Evolutionary conservation across 2,329 filamentous ascomycete species (phyloP).

Genomic region (Tolypocladium inflatum): DNA sequence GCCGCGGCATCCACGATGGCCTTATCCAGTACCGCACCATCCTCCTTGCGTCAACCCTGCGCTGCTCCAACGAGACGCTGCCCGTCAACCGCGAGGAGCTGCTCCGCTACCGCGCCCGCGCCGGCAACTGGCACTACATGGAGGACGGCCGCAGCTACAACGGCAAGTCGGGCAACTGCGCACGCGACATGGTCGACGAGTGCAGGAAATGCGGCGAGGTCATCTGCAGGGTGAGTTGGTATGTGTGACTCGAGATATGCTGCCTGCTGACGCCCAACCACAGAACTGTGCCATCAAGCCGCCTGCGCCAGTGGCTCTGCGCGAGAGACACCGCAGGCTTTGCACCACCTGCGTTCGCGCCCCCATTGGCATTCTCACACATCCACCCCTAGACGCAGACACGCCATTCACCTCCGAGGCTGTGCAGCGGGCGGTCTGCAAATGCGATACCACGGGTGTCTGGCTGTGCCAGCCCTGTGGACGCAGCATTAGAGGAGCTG

Average conservation of each 20-base stretch:
- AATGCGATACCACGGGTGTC: constrained; percentile 46
- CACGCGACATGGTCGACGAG: constrained; percentile 75
- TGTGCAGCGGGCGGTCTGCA: constrained; percentile 47
- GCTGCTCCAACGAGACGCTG: constrained; percentile 63
- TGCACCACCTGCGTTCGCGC: constrained; percentile 67
- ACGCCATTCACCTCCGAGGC: constrained; percentile 40
- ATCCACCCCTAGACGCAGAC: constrained; percentile 32
- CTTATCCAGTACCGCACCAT: constrained; percentile 70
- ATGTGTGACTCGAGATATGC: neutral
- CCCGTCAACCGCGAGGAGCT: constrained; percentile 45
- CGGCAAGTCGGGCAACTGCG: constrained; percentile 70
- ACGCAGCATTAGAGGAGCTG: constrained; percentile 52
- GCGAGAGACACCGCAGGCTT: constrained; percentile 69
- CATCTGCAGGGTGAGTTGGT: constrained; percentile 65
- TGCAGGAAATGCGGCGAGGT: constrained; percentile 70
- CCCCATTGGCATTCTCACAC: constrained; percentile 50
- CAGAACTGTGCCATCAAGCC: constrained; percentile 89
- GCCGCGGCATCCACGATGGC: constrained; percentile 67
- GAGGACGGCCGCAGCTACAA: constrained; percentile 42
- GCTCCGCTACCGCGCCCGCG: constrained; percentile 46
- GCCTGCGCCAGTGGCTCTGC: constrained; percentile 56
- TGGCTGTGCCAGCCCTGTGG: constrained; percentile 87
- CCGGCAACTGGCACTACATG: constrained; percentile 51
- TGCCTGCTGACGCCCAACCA: constrained; percentile 2
- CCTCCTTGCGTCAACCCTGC: constrained; percentile 66